These are phyloP conservation scores for Podaxis sp. DNA, from an alignment of 768 basidiomycete species.

Conservation along the genomic window DNA sequence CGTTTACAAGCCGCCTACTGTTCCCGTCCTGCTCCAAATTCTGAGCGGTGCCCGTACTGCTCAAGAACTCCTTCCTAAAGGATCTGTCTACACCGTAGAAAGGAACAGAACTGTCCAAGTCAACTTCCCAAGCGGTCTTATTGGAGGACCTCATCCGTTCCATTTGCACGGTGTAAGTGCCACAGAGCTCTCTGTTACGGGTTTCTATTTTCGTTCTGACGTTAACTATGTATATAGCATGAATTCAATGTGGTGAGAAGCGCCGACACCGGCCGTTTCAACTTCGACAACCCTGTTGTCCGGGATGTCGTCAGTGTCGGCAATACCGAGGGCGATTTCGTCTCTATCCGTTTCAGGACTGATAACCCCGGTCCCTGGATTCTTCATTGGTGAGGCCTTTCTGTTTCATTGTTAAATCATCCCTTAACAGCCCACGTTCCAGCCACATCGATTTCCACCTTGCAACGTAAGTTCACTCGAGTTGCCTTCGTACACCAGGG, in stretches of 20 bases:
- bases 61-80: constrained; percentile 36
- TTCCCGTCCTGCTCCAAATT: constrained; percentile 40
- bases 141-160: constrained; percentile 35
- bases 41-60: constrained; percentile 34
- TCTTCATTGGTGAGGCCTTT: constrained; percentile 34
- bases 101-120: constrained; percentile 49
- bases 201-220: background rate
- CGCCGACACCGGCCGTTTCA: constrained; percentile 30
- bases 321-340: constrained; percentile 35
- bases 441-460: constrained; percentile 40
- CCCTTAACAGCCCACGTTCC: background rate
- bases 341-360: constrained; percentile 57
- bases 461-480: constrained; percentile 21
- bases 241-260: constrained; percentile 42
- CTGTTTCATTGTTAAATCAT: background rate
- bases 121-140: constrained; percentile 31
- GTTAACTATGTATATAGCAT: constrained; percentile 19
- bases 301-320: constrained; percentile 50
- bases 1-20: constrained; percentile 26
- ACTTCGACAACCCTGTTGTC: constrained; percentile 50
- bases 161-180: constrained; percentile 44
- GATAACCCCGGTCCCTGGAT: constrained; percentile 69
- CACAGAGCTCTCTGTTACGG: background rate
- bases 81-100: constrained; percentile 42
- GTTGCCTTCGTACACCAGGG: background rate